Evolutionary conservation across 306 rosid genomes (phyloP), one percentile per base, ranked within the genome.

Genomic region (Betula pendula): DNA sequence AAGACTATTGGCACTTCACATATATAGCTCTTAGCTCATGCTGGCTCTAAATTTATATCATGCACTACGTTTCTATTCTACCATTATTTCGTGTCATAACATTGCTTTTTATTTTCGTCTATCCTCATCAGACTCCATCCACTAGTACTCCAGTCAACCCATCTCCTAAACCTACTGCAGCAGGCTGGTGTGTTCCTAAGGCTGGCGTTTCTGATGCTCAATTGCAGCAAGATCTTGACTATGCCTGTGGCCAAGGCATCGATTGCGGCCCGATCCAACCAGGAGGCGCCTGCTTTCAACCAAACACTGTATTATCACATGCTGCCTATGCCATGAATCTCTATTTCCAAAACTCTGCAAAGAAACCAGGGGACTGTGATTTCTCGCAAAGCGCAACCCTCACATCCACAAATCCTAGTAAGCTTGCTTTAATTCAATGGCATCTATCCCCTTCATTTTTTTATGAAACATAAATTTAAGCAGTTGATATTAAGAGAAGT

Each of bases 261-360:
- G 94, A 91, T 78, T 93, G 98, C 52, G 79, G 90, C 3, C 62
- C 88, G 47, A 91, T 93, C 81, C 90, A 88, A 82, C 77, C 89
- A 0, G 96, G 97, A 58, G 98, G 97, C 0, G 91, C 88, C 80
- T 93, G 98, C 83, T 93, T 80, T 42, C 94, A 88, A n/a, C 97
- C 97, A 12, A 85, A 89, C 83, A 91, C 90, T 6, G 43, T 86
- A 0, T 73, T 79, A n/a, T 91, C 94, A 11, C 98, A 91, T 74
- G 89, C 97, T 62, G 83, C 99, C 69, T 95, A 77, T 83, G 97
- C 96, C 79, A 95, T 95, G 97, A 95, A 95, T 84, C 89, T 89
- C 50, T 95, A 95, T 75, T 95, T 84, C 79, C 99, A 95, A 35
- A 80, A 79, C 3, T 49, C 72, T 72, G 88, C 82, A 16, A 89